A percentile compares a stretch with the other conserved stretches of the same genome.
phyloP scores from a whole-genome alignment of 306 rosid species.

The Dryas octopetala region DNA sequence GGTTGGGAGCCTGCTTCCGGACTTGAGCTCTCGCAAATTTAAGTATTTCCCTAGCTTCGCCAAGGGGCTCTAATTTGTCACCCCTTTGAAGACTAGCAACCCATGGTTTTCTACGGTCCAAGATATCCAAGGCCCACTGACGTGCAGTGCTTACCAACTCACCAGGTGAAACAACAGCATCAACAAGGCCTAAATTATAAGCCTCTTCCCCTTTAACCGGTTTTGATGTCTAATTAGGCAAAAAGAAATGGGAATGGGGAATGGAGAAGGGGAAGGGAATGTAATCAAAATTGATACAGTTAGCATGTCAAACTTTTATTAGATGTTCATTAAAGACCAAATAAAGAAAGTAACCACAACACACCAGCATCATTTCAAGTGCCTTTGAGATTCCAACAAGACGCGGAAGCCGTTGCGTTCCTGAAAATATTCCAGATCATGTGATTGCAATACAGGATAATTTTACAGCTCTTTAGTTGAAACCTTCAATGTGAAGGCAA shows the following conservation, averaged over 20 bases:
- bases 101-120: conserved; percentile 73
- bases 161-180: conserved; percentile 66
- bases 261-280: conserved; percentile 1
- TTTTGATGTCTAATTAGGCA: conserved; percentile 64
- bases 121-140: conserved; percentile 78
- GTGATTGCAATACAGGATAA: conserved; percentile 19
- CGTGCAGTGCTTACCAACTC: conserved; percentile 78
- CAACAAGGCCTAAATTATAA: conserved; percentile 76
- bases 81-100: conserved; percentile 79
- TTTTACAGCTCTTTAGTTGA: background rate
- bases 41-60: conserved; percentile 90
- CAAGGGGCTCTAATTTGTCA: conserved; percentile 79
- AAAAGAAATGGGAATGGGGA: background rate
- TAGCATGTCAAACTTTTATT: background rate
- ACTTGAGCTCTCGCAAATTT: conserved; percentile 75
- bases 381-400: conserved; percentile 94
- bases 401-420: conserved; percentile 98
- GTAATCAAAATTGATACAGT: conserved; percentile 21
- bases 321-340: conserved; percentile 2
- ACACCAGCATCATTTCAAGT: conserved; percentile 93
- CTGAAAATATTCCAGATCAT: conserved; percentile 46
- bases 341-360: conserved; percentile 21
- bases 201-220: conserved; percentile 88
- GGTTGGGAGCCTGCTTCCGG: conserved; percentile 77
- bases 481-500: background rate